Conservation (phyloP, 495 filamentous ascomycete species). For the Aspergillus diversus region DNA sequence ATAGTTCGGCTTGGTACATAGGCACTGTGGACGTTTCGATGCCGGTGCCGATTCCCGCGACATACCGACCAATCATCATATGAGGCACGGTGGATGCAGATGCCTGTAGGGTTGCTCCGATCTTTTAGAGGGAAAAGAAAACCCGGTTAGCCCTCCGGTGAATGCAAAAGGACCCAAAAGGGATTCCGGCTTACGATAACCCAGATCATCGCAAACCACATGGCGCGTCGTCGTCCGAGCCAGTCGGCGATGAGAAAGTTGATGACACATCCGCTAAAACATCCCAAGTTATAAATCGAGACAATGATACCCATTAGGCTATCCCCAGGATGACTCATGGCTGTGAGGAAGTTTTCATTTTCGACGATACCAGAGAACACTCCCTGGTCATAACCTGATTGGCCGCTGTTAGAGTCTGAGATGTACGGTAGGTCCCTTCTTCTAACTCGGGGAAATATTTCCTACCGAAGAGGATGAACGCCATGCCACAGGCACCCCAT, state of each 20-base stretch:
- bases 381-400: conserved; percentile 58
- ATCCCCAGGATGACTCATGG: conserved; percentile 46
- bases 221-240: conserved; percentile 48
- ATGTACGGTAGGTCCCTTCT: not conserved
- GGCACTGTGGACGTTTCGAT: conserved; percentile 52
- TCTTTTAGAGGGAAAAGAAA: conserved; percentile 13
- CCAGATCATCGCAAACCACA: conserved; percentile 44
- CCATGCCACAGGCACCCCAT: conserved; percentile 30
- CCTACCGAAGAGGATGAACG: conserved; percentile 30
- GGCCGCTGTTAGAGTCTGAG: not conserved
- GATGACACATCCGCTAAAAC: conserved; percentile 50
- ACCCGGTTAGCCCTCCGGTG: not conserved
- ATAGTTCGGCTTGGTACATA: conserved; percentile 55
- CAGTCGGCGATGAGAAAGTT: conserved; percentile 51
- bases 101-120: conserved; percentile 49
- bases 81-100: conserved; percentile 47
- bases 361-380: conserved; percentile 55
- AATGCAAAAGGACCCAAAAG: no score
- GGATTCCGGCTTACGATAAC: conserved; percentile 33
- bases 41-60: conserved; percentile 57
- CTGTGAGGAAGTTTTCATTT: conserved; percentile 50
- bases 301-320: conserved; percentile 52
- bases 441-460: not conserved
- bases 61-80: conserved; percentile 52
- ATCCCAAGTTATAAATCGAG: conserved; percentile 56